Percentiles rank a stretch among this genome's conserved stretches.
phyloP scores from a whole-genome alignment of 257 asterid species.

The Handroanthus guayacan region DNA sequence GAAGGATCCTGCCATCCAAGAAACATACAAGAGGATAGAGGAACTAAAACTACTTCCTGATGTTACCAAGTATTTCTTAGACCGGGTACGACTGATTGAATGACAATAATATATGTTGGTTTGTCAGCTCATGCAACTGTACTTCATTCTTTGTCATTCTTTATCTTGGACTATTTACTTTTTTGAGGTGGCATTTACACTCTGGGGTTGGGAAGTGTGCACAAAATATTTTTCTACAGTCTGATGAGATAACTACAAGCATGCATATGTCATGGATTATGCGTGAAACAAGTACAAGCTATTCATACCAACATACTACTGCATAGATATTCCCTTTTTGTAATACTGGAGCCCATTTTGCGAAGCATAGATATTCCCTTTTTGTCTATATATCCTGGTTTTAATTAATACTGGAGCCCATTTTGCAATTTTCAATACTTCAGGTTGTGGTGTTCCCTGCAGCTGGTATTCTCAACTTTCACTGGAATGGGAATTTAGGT shows the following conservation, averaged over 20 bases:
- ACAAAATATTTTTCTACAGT: neutral
- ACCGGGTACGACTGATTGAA: slow-evolving; percentile 52
- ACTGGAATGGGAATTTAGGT: too few relatives aligned
- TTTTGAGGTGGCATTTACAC: neutral
- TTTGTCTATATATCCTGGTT: too few relatives aligned
- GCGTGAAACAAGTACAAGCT: too few relatives aligned
- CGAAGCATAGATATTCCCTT: too few relatives aligned
- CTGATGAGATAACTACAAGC: neutral
- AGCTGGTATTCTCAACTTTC: too few relatives aligned
- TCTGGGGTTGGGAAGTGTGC: neutral
- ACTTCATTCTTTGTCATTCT: neutral
- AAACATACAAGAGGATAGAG: slow-evolving; percentile 66
- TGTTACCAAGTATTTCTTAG: slow-evolving; percentile 68
- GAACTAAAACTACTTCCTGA: slow-evolving; percentile 63
- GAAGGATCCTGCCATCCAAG: slow-evolving; percentile 80
- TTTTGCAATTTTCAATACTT: too few relatives aligned
- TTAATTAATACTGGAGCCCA: too few relatives aligned
- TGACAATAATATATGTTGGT: neutral
- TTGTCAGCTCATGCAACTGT: neutral
- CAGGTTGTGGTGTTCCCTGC: too few relatives aligned
- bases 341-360: too few relatives aligned
- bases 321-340: too few relatives aligned
- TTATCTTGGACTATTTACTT: neutral
- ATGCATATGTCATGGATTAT: too few relatives aligned
- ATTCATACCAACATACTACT: too few relatives aligned